Percentiles rank a stretch among this genome's conserved stretches.
Evolutionary conservation across 2,329 filamentous ascomycete genomes (phyloP).

Genomic region (Sordariomycetes sp.): DNA sequence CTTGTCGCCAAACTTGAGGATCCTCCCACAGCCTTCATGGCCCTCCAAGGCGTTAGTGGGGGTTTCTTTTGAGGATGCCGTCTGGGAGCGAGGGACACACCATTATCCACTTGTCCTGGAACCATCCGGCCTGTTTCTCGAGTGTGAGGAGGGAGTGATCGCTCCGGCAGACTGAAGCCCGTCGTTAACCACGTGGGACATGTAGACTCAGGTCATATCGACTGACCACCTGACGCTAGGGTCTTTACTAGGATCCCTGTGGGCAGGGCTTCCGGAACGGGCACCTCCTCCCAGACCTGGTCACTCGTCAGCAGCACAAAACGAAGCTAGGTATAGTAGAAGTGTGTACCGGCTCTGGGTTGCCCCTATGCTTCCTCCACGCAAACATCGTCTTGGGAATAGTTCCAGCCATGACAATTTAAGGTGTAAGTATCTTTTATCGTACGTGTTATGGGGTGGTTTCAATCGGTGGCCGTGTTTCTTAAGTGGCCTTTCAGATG

Average conservation of each 20-base stretch:
- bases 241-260: slow-evolving; percentile 19
- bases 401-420: slow-evolving; percentile 4
- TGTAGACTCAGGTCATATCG: background rate
- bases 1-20: slow-evolving; percentile 12
- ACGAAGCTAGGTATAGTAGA: background rate
- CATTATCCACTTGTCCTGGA: slow-evolving; percentile 15
- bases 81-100: background rate
- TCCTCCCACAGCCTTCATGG: slow-evolving; percentile 15
- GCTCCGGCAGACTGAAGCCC: slow-evolving; percentile 17
- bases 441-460: too few species aligned
- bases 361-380: slow-evolving; percentile 22
- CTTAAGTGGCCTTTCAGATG: too few species aligned
- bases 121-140: slow-evolving; percentile 17
- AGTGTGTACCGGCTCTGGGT: slow-evolving; percentile 12
- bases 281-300: slow-evolving; percentile 16
- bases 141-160: slow-evolving; percentile 18
- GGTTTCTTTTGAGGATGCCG: too few species aligned
- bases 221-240: slow-evolving; percentile 19
- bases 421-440: too few species aligned
- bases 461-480: too few species aligned
- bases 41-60: slow-evolving; percentile 7
- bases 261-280: slow-evolving; percentile 13
- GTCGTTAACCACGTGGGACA: background rate
- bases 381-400: slow-evolving; percentile 19
- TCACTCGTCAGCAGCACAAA: background rate